Percentiles rank a stretch among this genome's conserved stretches.
These are phyloP conservation scores for Schrenkiella parvula DNA, from an alignment of 345 rosid species.

Conservation along the genomic window DNA sequence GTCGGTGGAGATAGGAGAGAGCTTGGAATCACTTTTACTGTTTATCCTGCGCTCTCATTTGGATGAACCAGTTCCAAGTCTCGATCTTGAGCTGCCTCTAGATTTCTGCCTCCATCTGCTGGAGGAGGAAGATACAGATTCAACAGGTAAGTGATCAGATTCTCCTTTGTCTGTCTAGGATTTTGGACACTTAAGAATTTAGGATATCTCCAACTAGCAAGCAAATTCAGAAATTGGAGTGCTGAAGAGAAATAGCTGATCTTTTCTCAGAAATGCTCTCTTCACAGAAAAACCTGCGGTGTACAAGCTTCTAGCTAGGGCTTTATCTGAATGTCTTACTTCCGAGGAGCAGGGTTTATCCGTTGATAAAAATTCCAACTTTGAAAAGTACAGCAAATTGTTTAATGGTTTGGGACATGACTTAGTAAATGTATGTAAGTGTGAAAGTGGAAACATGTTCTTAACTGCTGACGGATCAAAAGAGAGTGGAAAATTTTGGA, in stretches of 20 bases:
- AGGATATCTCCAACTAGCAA: not conserved
- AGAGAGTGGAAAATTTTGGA: not conserved
- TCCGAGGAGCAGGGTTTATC: conserved; percentile 10
- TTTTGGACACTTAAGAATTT: not conserved
- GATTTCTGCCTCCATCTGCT: conserved; percentile 27
- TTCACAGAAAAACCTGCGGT: conserved; percentile 29
- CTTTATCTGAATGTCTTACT: conserved; percentile 39
- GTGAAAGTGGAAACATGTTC: not conserved
- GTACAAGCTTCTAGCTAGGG: conserved; percentile 45
- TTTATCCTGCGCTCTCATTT: conserved; percentile 17
- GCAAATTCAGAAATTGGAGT: not conserved
- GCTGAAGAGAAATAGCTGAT: not conserved
- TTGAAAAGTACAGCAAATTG: conserved; percentile 30
- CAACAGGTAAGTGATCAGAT: conserved; percentile 8
- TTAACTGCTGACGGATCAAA: not conserved
- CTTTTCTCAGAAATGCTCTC: not conserved
- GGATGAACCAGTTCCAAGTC: conserved; percentile 11
- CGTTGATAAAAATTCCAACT: conserved; percentile 22
- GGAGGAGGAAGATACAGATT: conserved; percentile 10
- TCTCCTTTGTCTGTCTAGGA: not conserved
- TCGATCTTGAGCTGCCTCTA: conserved; percentile 22
- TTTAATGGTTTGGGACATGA: conserved; percentile 23
- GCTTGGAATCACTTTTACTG: not conserved
- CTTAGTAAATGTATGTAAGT: conserved; percentile 38
- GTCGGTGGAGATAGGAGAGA: conserved; percentile 12